Conservation (phyloP, 495 filamentous ascomycete species). For the Tuber calosporum region DNA sequence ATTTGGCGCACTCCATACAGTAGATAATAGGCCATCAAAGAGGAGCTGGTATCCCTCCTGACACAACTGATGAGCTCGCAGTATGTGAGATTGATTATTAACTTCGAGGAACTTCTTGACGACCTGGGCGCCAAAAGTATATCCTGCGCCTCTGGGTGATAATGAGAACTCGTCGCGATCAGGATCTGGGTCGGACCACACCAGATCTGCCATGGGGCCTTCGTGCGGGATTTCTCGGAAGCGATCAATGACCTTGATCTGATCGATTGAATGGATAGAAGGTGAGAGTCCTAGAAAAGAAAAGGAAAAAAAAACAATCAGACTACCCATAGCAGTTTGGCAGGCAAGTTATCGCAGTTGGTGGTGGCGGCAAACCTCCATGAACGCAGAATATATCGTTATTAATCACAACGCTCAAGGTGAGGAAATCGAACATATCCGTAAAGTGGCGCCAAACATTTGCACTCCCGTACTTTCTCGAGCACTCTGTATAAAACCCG, state of each 20-base stretch:
- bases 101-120: conserved; percentile 96
- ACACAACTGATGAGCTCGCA: conserved; percentile 93
- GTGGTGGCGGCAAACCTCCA: conserved; percentile 51
- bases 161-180: conserved; percentile 95
- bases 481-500: conserved; percentile 97
- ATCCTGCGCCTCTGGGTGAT: conserved; percentile 86
- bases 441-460: conserved; percentile 99
- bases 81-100: conserved; percentile 91
- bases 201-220: conserved; percentile 97
- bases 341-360: neutral
- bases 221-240: conserved; percentile 98
- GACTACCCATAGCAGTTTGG: neutral
- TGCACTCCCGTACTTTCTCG: conserved; percentile 92
- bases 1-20: conserved; percentile 95
- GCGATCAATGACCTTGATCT: conserved; percentile 98
- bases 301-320: conserved; percentile 8
- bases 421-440: conserved; percentile 99
- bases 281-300: conserved; percentile 64
- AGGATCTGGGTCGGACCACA: conserved; percentile 94
- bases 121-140: conserved; percentile 94
- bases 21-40: conserved; percentile 87
- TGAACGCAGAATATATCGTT: conserved; percentile 99
- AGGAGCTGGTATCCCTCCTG: conserved; percentile 95
- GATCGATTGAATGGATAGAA: conserved; percentile 95
- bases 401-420: conserved; percentile 92